A percentile compares a stretch with the other conserved stretches of the same genome.
Conservation (phyloP, 805 yeast species). For the Candida rishiriensis region DNA sequence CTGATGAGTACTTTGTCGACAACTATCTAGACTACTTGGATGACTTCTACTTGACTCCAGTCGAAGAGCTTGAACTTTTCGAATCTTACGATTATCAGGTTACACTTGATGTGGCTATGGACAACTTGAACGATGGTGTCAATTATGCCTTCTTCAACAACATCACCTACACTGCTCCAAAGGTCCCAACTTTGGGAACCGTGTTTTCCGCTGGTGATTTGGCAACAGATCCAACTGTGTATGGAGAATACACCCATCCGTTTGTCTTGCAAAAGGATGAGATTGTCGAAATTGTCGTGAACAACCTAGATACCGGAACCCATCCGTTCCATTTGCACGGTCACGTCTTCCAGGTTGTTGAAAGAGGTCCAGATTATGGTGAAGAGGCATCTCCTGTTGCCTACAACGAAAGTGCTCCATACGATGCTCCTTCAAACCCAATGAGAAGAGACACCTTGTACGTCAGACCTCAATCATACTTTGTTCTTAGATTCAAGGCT, state of each 20-base stretch:
- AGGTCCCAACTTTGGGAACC: slow-evolving; percentile 80
- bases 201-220: slow-evolving; percentile 68
- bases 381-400: slow-evolving; percentile 52
- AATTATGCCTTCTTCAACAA: slow-evolving; percentile 97
- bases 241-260: slow-evolving; percentile 80
- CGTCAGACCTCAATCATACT: slow-evolving; percentile 78
- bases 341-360: slow-evolving; percentile 77
- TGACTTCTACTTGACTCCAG: slow-evolving; percentile 73
- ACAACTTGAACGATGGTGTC: slow-evolving; percentile 78
- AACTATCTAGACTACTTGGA: slow-evolving; percentile 52
- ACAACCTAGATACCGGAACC: slow-evolving; percentile 84
- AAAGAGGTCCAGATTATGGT: slow-evolving; percentile 58
- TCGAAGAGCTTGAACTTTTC: slow-evolving; percentile 45
- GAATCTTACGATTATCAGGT: slow-evolving; percentile 69
- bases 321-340: slow-evolving; percentile 99
- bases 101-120: slow-evolving; percentile 75
- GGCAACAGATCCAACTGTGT: slow-evolving; percentile 48
- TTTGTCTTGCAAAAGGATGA: slow-evolving; percentile 63
- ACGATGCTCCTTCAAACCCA: slow-evolving; percentile 66
- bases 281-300: slow-evolving; percentile 74
- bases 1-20: slow-evolving; percentile 43
- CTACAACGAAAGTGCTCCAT: slow-evolving; percentile 50
- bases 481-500: slow-evolving; percentile 83
- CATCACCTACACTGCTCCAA: slow-evolving; percentile 71
- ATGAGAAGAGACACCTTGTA: slow-evolving; percentile 79